Evolutionary conservation across 2,329 filamentous ascomycete genomes (phyloP), one percentile per base, ranked within the genome.

Genomic region (Claviceps citrina): DNA sequence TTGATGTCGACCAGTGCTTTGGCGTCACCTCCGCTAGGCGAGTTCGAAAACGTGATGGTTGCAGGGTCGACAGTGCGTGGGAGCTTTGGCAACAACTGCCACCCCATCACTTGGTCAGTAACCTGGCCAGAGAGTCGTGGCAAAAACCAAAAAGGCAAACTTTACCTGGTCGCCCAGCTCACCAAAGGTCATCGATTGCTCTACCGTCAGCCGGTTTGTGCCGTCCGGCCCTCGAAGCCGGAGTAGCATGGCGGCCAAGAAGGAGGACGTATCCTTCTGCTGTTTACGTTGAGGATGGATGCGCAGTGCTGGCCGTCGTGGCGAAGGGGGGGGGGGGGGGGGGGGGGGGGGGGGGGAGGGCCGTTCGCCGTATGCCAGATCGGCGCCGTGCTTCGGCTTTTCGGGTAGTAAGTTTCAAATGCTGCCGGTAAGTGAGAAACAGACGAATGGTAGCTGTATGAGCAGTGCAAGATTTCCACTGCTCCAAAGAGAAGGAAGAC

Each of bases 171-270:
- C 56, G 25, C 68, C 71, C 31, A 80, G 62, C n/a, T 73, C 63
- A 31, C 64, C 66, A 57, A 96, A 94, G 0, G 78, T 78, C 46
- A 83, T 78, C 31, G 72, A 70, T 38, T 79, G 73, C 51, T 87
- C 78, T 49, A 93, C 74, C 38, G 71, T 83, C 53, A 96, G 68
- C 51, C 91, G 81, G 61, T 87, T 80, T 70, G 91, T 91, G 65
- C 91, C 91, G 65, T 95, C 86, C 47, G 84, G 85, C 57, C 86
- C 86, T 53, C 87, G 80, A 51, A 94, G 83, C 60, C 87, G 77
- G 42, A 95, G 68, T 54, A 94, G 71, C 77, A 94, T 94, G 47
- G 56, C 64, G 24, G 25, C 8, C 25, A 18, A 15, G 15, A 4
- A 16, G 12, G 12, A 27, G 56, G 55, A 34, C 42, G 42, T 37